Evolutionary conservation across 116 monocot genomes (phyloP).

Genomic region (Trichopus zeylanicus): DNA sequence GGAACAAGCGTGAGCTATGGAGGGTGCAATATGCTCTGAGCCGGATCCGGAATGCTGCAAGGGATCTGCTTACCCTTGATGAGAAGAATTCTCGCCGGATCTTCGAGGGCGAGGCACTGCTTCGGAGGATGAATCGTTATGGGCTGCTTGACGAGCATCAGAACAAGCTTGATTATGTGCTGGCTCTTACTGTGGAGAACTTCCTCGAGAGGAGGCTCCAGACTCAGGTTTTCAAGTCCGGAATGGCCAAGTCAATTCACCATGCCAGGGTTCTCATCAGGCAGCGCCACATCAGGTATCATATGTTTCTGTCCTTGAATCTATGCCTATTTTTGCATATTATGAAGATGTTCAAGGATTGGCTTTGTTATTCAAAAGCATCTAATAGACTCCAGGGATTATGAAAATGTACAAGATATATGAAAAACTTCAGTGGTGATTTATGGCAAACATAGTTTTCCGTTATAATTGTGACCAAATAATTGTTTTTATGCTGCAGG

Average conservation of each 20-base stretch:
- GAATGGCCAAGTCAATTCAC: constrained; percentile 71
- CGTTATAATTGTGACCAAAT: no score
- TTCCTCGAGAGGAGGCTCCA: constrained; percentile 61
- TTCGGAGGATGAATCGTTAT: constrained; percentile 55
- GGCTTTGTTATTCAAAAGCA: no score
- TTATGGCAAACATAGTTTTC: no score
- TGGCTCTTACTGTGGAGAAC: constrained; percentile 58
- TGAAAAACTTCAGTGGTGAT: no score
- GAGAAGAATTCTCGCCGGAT: constrained; percentile 54
- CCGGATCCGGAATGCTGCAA: constrained; percentile 60
- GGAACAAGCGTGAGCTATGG: constrained; percentile 63
- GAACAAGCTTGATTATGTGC: constrained; percentile 65
- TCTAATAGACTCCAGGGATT: no score
- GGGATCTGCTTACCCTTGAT: constrained; percentile 55
- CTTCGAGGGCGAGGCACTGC: constrained; percentile 65
- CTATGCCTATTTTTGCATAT: not conserved
- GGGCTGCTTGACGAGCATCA: constrained; percentile 59
- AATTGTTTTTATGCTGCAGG: no score
- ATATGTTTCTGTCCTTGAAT: not conserved
- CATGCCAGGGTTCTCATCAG: constrained; percentile 62
- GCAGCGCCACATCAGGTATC: constrained; percentile 62
- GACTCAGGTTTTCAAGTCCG: constrained; percentile 60
- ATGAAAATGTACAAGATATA: no score
- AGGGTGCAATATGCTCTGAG: constrained; percentile 62
- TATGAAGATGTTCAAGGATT: no score